phyloP scores from a whole-genome alignment of 768 basidiomycete genomes.

The Albatrellus ellisii region DNA sequence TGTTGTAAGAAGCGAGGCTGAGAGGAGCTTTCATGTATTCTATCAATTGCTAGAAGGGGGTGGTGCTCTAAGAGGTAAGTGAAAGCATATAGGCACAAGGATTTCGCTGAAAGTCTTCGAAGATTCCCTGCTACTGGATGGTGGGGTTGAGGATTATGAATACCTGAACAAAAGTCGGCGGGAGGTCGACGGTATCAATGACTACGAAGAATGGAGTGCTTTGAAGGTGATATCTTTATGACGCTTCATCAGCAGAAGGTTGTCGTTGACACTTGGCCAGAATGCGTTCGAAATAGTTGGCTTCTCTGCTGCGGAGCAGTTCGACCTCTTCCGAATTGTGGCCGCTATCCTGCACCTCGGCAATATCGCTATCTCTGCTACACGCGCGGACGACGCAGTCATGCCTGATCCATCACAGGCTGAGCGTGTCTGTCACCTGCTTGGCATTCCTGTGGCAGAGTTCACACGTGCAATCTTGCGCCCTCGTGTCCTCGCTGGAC shows the following conservation, averaged over 20 bases:
- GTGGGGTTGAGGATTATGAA: slow-evolving; percentile 70
- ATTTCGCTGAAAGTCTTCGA: slow-evolving; percentile 1
- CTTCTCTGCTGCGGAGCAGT: slow-evolving; percentile 71
- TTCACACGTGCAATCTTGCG: slow-evolving; percentile 82
- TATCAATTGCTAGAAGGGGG: slow-evolving; percentile 86
- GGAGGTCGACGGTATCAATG: slow-evolving; percentile 94
- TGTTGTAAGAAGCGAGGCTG: slow-evolving; percentile 74
- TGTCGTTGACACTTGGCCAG: slow-evolving; percentile 23
- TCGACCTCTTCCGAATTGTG: slow-evolving; percentile 87
- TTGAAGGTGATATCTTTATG: slow-evolving; percentile 51
- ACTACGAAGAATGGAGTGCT: slow-evolving; percentile 74
- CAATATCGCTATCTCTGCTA: slow-evolving; percentile 74
- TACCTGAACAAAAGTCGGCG: slow-evolving; percentile 82
- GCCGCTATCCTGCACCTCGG: slow-evolving; percentile 93
- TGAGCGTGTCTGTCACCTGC: slow-evolving; percentile 78
- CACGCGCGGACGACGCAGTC: slow-evolving; percentile 65
- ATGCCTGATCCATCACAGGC: slow-evolving; percentile 79
- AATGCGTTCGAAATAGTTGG: slow-evolving; percentile 83
- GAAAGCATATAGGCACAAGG: slow-evolving; percentile 4
- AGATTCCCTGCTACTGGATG: slow-evolving; percentile 62
- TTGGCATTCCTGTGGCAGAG: slow-evolving; percentile 79
- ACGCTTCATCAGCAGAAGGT: background rate
- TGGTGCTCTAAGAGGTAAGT: slow-evolving; percentile 52
- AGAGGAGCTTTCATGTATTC: slow-evolving; percentile 94
- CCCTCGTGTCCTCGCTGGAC: slow-evolving; percentile 84